Conservation (phyloP, 768 basidiomycete species). For the Leucosporidium creatinivorum region DNA sequence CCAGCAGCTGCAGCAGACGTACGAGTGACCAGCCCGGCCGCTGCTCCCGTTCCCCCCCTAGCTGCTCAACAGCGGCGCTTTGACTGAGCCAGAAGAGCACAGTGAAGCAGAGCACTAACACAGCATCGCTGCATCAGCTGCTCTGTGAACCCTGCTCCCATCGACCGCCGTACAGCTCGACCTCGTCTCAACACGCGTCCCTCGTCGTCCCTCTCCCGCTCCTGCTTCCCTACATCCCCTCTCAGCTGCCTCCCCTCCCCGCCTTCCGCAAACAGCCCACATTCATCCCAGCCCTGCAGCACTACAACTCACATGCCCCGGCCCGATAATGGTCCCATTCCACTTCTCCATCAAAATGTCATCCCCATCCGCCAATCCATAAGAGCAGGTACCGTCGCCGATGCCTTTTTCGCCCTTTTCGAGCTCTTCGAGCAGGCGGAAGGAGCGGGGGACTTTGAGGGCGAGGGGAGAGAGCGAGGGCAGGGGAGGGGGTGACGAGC, state of each 20-base stretch:
- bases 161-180: not conserved
- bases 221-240: not conserved
- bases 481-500: no score
- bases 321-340: conserved; percentile 99
- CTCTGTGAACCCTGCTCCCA: no score
- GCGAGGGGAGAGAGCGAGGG: not conserved
- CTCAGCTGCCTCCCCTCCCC: not conserved
- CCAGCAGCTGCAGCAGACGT: no score
- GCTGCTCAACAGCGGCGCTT: no score
- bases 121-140: not conserved
- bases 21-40: no score
- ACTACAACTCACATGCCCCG: conserved; percentile 85
- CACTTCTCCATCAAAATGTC: conserved; percentile 97
- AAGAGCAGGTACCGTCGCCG: conserved; percentile 94
- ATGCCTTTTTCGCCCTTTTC: conserved; percentile 99
- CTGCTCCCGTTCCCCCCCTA: no score
- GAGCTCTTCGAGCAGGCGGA: conserved; percentile 92
- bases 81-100: no score
- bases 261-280: no score
- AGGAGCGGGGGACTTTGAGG: conserved; percentile 79
- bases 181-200: no score
- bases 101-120: no score
- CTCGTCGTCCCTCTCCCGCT: not conserved
- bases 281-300: no score
- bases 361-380: conserved; percentile 88